Base-by-base conservation (phyloP, 2,329 filamentous ascomycete species). In the Lizonia empirigonia region DNA sequence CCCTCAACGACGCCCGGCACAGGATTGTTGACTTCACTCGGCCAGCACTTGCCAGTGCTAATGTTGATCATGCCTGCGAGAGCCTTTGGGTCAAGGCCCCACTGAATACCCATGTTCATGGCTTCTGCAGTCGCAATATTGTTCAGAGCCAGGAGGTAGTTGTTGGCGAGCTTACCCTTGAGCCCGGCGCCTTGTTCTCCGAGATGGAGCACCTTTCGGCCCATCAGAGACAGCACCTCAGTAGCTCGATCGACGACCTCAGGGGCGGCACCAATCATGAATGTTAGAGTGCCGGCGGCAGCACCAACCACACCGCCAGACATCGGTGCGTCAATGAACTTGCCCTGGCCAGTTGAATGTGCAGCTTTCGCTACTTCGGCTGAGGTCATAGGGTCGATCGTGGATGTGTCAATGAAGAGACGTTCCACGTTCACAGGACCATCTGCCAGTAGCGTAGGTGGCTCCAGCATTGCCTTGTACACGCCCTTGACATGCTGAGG, bases 261-360 rank as follows among this genome's bases (percentile, higher is more conserved):
- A 1, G 77, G 69, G 0, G 85, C 79, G 6, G 87, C 82, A 34
- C 94, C 94, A 48, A 97, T 85, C 94, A 99, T 97, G 73, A 99
- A 99, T 0, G 92, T 96, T 50, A 99, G 79, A 0, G 91, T 92
- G 26, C 89, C 94, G 10, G 91, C 91, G 5, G 85, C 81, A 9
- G 94, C 94, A 34, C 93, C 94, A 5, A 97, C 91, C 0, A 97
- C 92, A 41, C 94, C 94, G 38, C 94, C 94, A 0, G 93, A 97
- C 88, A 99, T 96, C 35, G 94, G 94, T 3, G 94, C 93, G 70
- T 99, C 94, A 51, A 97, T 86, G 68, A 97, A 97, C 44, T 81
- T 82, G 44, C 90, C 90, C 68, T 88, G 83, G 1, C 83, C 80
- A 1, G 85, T 84, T 5, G 82, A 82, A 50, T 80, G 82, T 1